A percentile compares a stretch with the other conserved stretches of the same genome.
Conservation (phyloP, 1,284 basidiomycete species). For the Puccinia horiana region DNA sequence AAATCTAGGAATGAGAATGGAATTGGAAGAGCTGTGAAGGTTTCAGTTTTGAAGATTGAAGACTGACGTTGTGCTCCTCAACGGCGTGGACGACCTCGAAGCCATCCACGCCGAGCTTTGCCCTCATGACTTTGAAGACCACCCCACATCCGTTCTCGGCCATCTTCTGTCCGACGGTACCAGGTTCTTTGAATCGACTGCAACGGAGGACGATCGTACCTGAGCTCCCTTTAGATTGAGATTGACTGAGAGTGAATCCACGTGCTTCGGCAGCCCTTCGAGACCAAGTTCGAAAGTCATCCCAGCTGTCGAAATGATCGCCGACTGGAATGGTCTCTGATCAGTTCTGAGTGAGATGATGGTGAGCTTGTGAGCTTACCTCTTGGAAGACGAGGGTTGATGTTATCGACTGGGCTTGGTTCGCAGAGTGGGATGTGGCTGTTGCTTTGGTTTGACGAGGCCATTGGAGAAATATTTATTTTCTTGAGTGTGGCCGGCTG, state of each 20-base stretch:
- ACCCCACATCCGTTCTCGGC: conserved; percentile 38
- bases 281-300: conserved; percentile 25
- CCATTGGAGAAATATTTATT: background rate
- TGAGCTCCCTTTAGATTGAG: conserved; percentile 36
- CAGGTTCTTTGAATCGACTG: conserved; percentile 43
- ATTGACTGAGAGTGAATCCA: conserved; percentile 28
- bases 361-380: background rate
- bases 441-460: background rate
- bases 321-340: background rate
- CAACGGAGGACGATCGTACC: conserved; percentile 36
- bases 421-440: conserved; percentile 10
- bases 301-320: conserved; percentile 32
- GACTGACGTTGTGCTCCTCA: conserved; percentile 27
- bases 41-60: background rate
- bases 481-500: background rate
- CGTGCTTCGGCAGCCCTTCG: conserved; percentile 34
- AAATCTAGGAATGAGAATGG: background rate
- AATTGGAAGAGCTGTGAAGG: background rate
- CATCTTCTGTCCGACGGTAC: conserved; percentile 35
- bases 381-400: conserved; percentile 7
- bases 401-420: conserved; percentile 13
- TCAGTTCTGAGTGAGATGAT: background rate
- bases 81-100: conserved; percentile 28
- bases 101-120: conserved; percentile 5
- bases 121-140: conserved; percentile 41